Evolutionary conservation across 2,329 filamentous ascomycete genomes (phyloP).

Genomic region (Aspergillus clavatus): DNA sequence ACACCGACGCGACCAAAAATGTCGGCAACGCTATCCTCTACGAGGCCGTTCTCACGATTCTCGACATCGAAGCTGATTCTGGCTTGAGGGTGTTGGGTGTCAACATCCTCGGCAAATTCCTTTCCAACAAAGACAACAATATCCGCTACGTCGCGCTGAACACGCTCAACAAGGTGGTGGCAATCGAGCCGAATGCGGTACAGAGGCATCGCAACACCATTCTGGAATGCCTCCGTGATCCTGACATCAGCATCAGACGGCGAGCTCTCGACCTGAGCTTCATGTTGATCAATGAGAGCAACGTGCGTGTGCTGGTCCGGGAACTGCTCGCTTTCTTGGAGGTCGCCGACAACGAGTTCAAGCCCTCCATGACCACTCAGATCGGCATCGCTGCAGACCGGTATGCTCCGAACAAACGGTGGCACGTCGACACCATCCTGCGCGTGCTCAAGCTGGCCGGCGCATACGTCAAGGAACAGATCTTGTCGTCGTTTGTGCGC

Average conservation of each 20-base stretch:
- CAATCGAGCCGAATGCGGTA: slow-evolving; percentile 94
- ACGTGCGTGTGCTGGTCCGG: slow-evolving; percentile 86
- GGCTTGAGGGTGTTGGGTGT: slow-evolving; percentile 90
- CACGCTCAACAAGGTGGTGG: slow-evolving; percentile 95
- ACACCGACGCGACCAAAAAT: slow-evolving; percentile 97
- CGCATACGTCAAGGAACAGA: slow-evolving; percentile 96
- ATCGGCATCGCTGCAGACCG: slow-evolving; percentile 96
- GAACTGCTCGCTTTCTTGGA: slow-evolving; percentile 94
- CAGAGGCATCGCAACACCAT: slow-evolving; percentile 97
- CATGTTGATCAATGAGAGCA: slow-evolving; percentile 94
- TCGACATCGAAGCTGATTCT: slow-evolving; percentile 97
- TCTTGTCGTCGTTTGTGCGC: slow-evolving; percentile 91
- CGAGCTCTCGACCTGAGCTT: slow-evolving; percentile 97
- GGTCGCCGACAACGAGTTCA: slow-evolving; percentile 97
- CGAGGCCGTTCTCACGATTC: slow-evolving; percentile 91
- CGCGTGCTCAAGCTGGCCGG: slow-evolving; percentile 88
- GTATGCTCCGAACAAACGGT: slow-evolving; percentile 93
- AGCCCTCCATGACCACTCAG: slow-evolving; percentile 95
- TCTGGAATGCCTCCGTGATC: slow-evolving; percentile 88
- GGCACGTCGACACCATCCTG: slow-evolving; percentile 98
- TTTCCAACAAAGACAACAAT: slow-evolving; percentile 98
- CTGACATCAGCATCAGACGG: slow-evolving; percentile 94
- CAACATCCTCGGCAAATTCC: slow-evolving; percentile 96
- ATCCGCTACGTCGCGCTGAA: slow-evolving; percentile 97
- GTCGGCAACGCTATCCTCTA: slow-evolving; percentile 98